A percentile compares a stretch with the other conserved stretches of the same genome.
Evolutionary conservation across 108 stramenopile genomes (phyloP).

Genomic region (Licmophora abbreviata): DNA sequence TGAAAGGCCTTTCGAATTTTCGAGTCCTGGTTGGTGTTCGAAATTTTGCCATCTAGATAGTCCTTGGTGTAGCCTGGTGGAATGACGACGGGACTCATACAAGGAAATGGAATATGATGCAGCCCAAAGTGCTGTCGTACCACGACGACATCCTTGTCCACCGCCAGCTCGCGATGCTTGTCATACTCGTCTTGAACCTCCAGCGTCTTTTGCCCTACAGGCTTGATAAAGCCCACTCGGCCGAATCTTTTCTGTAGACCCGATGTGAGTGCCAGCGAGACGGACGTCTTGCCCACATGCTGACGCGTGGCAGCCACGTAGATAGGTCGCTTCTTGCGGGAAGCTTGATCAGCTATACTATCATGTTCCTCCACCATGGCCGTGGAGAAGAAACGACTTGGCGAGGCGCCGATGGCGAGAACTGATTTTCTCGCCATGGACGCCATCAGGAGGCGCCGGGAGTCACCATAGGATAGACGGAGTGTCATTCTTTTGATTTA

Average conservation of each 20-base stretch:
- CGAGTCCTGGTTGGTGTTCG: conserved; percentile 35
- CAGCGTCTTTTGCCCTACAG: conserved; percentile 60
- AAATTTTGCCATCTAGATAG: conserved; percentile 78
- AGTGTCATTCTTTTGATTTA: too few species aligned
- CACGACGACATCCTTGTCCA: conserved; percentile 81
- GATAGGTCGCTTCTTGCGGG: conserved; percentile 40
- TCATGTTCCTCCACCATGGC: not conserved
- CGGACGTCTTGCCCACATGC: conserved; percentile 91
- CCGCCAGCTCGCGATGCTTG: conserved; percentile 11
- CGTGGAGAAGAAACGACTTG: too few species aligned
- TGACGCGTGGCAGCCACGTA: conserved; percentile 85
- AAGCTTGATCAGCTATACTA: too few species aligned
- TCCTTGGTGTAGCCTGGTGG: conserved; percentile 77
- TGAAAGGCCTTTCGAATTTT: conserved; percentile 31
- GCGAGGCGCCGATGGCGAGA: too few species aligned
- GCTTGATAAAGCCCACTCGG: conserved; percentile 89
- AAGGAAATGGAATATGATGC: conserved; percentile 52
- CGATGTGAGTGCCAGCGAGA: conserved; percentile 70
- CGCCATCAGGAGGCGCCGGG: too few species aligned
- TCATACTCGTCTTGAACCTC: conserved; percentile 25
- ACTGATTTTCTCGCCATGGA: too few species aligned
- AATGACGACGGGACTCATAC: conserved; percentile 86
- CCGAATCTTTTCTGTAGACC: conserved; percentile 75
- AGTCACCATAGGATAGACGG: too few species aligned
- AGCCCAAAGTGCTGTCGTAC: conserved; percentile 70